phyloP scores from a whole-genome alignment of 192 early-diverging fungal genomes.

The Linderina pennispora region DNA sequence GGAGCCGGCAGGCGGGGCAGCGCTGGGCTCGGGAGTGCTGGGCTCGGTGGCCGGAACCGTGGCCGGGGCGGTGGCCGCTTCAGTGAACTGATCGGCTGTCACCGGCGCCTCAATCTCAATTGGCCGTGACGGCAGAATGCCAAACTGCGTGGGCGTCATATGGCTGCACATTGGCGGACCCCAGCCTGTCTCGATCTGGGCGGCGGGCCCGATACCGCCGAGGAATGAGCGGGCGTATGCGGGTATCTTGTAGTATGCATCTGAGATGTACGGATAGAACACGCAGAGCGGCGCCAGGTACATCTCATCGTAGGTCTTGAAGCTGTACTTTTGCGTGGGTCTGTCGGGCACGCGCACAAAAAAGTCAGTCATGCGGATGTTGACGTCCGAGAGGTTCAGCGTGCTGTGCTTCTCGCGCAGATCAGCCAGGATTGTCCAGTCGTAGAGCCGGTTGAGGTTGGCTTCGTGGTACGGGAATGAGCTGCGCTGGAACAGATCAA shows the following conservation, averaged over 20 bases:
- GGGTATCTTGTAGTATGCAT: constrained; percentile 25
- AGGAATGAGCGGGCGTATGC: constrained; percentile 31
- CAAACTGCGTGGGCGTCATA: constrained; percentile 33
- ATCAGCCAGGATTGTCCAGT: constrained; percentile 72
- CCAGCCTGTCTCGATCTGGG: constrained; percentile 4
- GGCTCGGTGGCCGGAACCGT: constrained; percentile 18
- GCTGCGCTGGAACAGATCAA: constrained; percentile 56
- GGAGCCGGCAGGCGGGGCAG: not conserved
- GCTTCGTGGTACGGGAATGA: constrained; percentile 71
- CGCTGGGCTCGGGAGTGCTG: constrained; percentile 12
- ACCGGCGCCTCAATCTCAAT: constrained; percentile 2
- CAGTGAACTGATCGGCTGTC: not conserved
- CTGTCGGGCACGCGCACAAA: constrained; percentile 70
- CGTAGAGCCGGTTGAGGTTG: constrained; percentile 54
- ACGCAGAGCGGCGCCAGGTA: constrained; percentile 69
- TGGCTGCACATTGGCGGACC: constrained; percentile 1
- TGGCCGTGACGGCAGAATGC: constrained; percentile 19
- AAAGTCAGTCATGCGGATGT: constrained; percentile 74
- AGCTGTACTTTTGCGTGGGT: constrained; percentile 62
- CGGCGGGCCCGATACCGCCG: constrained; percentile 1
- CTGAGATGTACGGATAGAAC: constrained; percentile 49
- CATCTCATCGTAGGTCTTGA: constrained; percentile 86
- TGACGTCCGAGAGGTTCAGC: constrained; percentile 77
- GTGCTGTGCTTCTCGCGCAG: constrained; percentile 83
- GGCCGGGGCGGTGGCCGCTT: constrained; percentile 17